phyloP scores from a whole-genome alignment of 345 rosid genomes.

The Triadica sebifera region DNA sequence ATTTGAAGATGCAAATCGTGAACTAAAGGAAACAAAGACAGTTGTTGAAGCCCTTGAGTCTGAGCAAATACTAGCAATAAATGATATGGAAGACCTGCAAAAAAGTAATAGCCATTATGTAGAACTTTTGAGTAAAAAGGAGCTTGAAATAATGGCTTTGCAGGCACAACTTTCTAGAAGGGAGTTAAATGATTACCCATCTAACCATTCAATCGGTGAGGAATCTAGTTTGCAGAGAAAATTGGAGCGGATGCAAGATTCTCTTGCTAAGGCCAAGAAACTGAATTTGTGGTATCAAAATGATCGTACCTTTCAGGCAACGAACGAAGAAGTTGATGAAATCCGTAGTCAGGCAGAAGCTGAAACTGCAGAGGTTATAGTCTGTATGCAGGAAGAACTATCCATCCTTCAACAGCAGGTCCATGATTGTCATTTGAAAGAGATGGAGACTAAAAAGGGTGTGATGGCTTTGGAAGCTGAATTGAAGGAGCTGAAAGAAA shows the following conservation, averaged over 20 bases:
- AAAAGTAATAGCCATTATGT: slow-evolving; percentile 43
- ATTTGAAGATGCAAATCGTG: slow-evolving; percentile 43
- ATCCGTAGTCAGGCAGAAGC: slow-evolving; percentile 76
- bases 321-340: slow-evolving; percentile 62
- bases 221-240: slow-evolving; percentile 46
- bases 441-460: slow-evolving; percentile 46
- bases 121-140: slow-evolving; percentile 53
- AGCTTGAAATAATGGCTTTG: slow-evolving; percentile 50
- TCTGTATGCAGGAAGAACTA: slow-evolving; percentile 92
- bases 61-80: slow-evolving; percentile 60
- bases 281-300: slow-evolving; percentile 65
- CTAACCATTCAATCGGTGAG: slow-evolving; percentile 27
- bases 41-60: slow-evolving; percentile 83
- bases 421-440: slow-evolving; percentile 61
- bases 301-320: slow-evolving; percentile 55
- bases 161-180: slow-evolving; percentile 48
- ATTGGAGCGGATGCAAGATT: slow-evolving; percentile 79
- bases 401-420: slow-evolving; percentile 74
- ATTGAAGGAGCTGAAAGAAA: slow-evolving; percentile 51
- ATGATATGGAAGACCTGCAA: slow-evolving; percentile 64
- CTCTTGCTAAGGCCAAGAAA: slow-evolving; percentile 81
- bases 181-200: slow-evolving; percentile 43
- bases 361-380: slow-evolving; percentile 89
- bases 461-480: slow-evolving; percentile 46
- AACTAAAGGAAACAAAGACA: slow-evolving; percentile 59